These are phyloP conservation scores for Plasmodium malariae DNA, from an alignment of 169 alveolate species.

Conservation along the genomic window DNA sequence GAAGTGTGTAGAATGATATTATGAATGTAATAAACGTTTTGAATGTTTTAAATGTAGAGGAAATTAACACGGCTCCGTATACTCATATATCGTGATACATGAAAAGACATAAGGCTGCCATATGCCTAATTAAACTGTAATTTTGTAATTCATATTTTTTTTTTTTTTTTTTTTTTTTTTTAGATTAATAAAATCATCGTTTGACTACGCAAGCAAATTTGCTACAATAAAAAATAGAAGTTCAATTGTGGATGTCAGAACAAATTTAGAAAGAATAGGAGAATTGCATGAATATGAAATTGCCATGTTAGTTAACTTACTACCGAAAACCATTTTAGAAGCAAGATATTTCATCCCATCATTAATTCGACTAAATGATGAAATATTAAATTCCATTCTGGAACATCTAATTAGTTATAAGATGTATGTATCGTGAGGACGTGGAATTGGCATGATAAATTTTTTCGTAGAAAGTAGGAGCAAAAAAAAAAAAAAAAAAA, in stretches of 20 bases:
- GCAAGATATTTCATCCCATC: slow-evolving; percentile 89
- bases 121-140: no score
- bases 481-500: no score
- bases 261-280: slow-evolving; percentile 90
- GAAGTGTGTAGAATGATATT: neutral
- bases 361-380: slow-evolving; percentile 76
- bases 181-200: slow-evolving; percentile 83
- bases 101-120: no score
- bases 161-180: neutral
- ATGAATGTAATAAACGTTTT: slow-evolving; percentile 5
- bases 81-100: neutral
- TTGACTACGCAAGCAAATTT: slow-evolving; percentile 82
- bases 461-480: neutral
- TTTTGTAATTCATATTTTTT: no score
- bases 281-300: slow-evolving; percentile 91
- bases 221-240: slow-evolving; percentile 84
- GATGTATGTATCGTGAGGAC: slow-evolving; percentile 75
- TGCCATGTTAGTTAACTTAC: slow-evolving; percentile 90
- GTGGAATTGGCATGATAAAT: no score
- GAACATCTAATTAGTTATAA: slow-evolving; percentile 78
- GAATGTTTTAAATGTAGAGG: no score
- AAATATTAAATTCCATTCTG: slow-evolving; percentile 76
- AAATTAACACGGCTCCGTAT: no score
- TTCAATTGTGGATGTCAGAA: slow-evolving; percentile 84
- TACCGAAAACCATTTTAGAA: slow-evolving; percentile 91